phyloP scores from a whole-genome alignment of 192 early-diverging fungal species.

The Coemansia sp. region DNA sequence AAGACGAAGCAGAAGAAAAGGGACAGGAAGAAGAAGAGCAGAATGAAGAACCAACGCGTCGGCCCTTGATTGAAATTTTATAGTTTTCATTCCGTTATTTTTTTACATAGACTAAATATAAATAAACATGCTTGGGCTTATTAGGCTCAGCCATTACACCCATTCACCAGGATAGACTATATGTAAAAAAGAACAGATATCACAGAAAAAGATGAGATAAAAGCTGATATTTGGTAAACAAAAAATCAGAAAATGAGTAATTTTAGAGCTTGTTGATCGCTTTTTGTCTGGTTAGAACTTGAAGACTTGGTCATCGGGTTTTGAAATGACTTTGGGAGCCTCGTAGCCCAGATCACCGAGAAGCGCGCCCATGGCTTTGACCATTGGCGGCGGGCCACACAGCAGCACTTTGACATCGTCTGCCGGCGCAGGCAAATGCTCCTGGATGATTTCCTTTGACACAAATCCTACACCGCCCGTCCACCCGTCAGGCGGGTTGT shows the following conservation, averaged over 20 bases:
- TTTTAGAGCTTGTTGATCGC: no score
- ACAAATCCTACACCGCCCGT: slow-evolving; percentile 85
- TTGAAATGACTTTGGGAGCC: slow-evolving; percentile 74
- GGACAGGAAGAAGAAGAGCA: background rate
- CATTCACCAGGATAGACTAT: slow-evolving; percentile 42
- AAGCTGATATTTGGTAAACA: no score
- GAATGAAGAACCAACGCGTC: background rate
- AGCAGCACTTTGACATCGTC: slow-evolving; percentile 83
- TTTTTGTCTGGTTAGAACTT: slow-evolving; percentile 65
- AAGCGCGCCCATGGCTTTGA: slow-evolving; percentile 73
- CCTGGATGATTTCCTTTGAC: slow-evolving; percentile 75
- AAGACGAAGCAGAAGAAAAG: background rate
- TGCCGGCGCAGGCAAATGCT: slow-evolving; percentile 71
- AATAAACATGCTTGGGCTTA: slow-evolving; percentile 40
- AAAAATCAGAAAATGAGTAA: no score
- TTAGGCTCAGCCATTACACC: slow-evolving; percentile 7
- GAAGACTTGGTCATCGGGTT: slow-evolving; percentile 83
- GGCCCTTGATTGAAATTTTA: slow-evolving; percentile 1
- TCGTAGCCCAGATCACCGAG: slow-evolving; percentile 77
- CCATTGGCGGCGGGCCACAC: slow-evolving; percentile 90
- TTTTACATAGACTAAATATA: background rate
- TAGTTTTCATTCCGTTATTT: no score
- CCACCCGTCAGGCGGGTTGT: slow-evolving; percentile 79
- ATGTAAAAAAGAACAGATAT: no score
- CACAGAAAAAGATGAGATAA: no score